Percentiles rank a stretch among this genome's conserved stretches.
Evolutionary conservation across 768 basidiomycete genomes (phyloP).

Genomic region (Mycena indigotica): DNA sequence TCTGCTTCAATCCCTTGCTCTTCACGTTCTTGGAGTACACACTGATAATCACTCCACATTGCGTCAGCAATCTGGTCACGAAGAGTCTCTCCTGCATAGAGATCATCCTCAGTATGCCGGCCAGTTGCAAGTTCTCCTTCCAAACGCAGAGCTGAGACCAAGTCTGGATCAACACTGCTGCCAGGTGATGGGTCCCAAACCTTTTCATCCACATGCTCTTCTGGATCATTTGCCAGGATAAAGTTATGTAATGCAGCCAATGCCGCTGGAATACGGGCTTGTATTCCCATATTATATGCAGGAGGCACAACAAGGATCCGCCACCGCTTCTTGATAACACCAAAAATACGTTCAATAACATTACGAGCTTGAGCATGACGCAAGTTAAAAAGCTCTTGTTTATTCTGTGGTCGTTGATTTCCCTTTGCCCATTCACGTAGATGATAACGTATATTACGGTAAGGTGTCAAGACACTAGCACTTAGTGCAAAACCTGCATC

Average conservation of each 20-base stretch:
- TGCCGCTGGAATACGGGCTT: slow-evolving; percentile 26
- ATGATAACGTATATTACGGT: slow-evolving; percentile 35
- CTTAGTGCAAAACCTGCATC: slow-evolving; percentile 35
- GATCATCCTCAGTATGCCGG: neutral
- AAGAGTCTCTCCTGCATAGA: neutral
- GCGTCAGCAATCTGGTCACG: slow-evolving; percentile 6
- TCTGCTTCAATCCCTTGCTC: neutral
- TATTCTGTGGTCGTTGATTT: slow-evolving; percentile 5
- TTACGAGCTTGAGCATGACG: slow-evolving; percentile 22
- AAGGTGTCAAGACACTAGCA: slow-evolving; percentile 30
- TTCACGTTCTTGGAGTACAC: neutral
- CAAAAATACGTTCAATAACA: slow-evolving; percentile 19
- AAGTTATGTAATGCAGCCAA: slow-evolving; percentile 31
- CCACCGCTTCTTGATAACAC: slow-evolving; percentile 25
- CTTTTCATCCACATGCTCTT: neutral
- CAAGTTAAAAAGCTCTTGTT: slow-evolving; percentile 20
- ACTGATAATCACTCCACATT: slow-evolving; percentile 13
- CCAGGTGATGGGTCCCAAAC: slow-evolving; percentile 9
- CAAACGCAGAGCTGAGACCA: no score
- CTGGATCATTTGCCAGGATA: slow-evolving; percentile 22
- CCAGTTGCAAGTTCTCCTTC: slow-evolving; percentile 11
- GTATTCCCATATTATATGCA: slow-evolving; percentile 19
- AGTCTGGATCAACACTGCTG: slow-evolving; percentile 4
- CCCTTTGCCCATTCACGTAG: slow-evolving; percentile 32
- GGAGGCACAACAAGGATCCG: slow-evolving; percentile 14